Evolutionary conservation across 768 basidiomycete genomes (phyloP).

Genomic region (Mycena metata): DNA sequence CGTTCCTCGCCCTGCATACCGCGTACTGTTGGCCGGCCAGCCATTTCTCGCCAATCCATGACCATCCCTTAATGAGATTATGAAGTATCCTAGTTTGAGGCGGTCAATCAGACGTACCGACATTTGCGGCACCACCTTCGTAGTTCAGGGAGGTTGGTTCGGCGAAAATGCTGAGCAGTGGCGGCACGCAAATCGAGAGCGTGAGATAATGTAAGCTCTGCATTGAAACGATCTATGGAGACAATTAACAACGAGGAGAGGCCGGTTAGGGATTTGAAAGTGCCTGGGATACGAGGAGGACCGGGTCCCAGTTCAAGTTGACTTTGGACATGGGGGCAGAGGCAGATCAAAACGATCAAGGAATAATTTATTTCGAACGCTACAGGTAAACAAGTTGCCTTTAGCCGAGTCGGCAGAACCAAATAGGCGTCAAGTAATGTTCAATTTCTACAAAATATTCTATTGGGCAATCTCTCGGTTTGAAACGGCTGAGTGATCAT

Average conservation of each 20-base stretch:
- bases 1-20: conserved; percentile 72
- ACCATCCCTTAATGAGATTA: conserved; percentile 75
- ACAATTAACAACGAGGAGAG: background rate
- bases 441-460: no score
- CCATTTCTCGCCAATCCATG: conserved; percentile 99
- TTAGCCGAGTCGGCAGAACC: no score
- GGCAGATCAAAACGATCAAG: background rate
- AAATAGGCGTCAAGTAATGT: no score
- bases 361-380: background rate
- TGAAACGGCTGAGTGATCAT: background rate
- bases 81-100: conserved; percentile 7
- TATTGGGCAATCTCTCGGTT: no score
- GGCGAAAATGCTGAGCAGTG: conserved; percentile 81
- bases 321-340: conserved; percentile 41
- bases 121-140: conserved; percentile 85
- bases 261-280: background rate
- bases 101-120: conserved; percentile 62
- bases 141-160: conserved; percentile 77
- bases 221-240: conserved; percentile 85
- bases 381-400: no score
- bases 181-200: conserved; percentile 85
- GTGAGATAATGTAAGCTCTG: conserved; percentile 96
- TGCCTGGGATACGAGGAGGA: conserved; percentile 89
- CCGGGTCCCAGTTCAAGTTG: conserved; percentile 86
- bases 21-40: conserved; percentile 82